Conservation (phyloP, 768 basidiomycete species). For the Amanita pallidorosea region DNA sequence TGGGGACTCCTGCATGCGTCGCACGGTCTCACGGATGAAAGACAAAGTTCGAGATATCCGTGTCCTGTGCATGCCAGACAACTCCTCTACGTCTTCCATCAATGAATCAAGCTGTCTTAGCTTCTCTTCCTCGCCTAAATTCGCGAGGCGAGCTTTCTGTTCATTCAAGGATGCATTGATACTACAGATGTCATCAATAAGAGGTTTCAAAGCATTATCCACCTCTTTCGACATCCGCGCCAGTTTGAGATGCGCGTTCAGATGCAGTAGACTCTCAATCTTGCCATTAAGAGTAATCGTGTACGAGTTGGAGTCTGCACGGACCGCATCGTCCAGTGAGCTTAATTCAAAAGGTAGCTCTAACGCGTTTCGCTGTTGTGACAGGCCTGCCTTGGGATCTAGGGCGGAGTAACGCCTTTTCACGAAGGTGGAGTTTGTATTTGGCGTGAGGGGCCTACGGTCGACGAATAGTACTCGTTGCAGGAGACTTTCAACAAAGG, state of each 20-base stretch:
- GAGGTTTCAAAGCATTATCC: constrained; percentile 29
- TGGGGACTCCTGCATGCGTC: constrained; percentile 41
- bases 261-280: constrained; percentile 36
- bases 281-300: constrained; percentile 51
- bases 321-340: constrained; percentile 54
- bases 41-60: constrained; percentile 38
- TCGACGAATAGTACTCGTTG: constrained; percentile 48
- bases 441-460: constrained; percentile 14
- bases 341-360: constrained; percentile 47
- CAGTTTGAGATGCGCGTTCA: constrained; percentile 36
- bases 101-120: constrained; percentile 25
- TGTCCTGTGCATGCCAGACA: constrained; percentile 22
- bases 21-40: constrained; percentile 42
- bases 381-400: constrained; percentile 24
- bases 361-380: constrained; percentile 19
- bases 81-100: constrained; percentile 22
- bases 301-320: constrained; percentile 59
- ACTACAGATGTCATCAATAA: constrained; percentile 25
- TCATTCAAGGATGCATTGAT: constrained; percentile 28
- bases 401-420: constrained; percentile 24
- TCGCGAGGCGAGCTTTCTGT: constrained; percentile 24
- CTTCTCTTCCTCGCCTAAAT: constrained; percentile 17
- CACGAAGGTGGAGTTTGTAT: constrained; percentile 12
- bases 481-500: constrained; percentile 38
- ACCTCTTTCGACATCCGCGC: constrained; percentile 43